Conservation (phyloP, 1,284 basidiomycete genomes). For the Cutaneotrichosporon cutaneum region DNA sequence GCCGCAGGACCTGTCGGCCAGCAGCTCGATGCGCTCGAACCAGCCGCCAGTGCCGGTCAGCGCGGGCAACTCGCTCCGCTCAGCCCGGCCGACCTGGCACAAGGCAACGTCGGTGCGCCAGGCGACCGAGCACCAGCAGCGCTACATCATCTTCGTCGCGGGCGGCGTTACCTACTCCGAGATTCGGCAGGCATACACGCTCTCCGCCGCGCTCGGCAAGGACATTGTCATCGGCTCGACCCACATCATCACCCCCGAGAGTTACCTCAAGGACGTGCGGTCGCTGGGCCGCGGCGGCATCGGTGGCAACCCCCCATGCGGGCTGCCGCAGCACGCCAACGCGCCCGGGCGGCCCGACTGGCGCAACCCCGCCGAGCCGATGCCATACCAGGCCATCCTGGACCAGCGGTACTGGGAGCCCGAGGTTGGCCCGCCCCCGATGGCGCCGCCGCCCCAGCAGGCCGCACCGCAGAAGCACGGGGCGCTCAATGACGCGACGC, state of each 20-base stretch:
- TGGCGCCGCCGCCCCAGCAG: conserved; percentile 37
- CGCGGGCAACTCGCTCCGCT: conserved; percentile 64
- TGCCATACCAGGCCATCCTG: conserved; percentile 61
- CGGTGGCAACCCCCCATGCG: conserved; percentile 67
- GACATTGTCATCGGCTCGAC: conserved; percentile 94
- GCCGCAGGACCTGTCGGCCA: conserved; percentile 59
- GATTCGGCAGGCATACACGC: conserved; percentile 80
- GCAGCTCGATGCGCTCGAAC: conserved; percentile 13
- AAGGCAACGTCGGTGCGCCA: conserved; percentile 53
- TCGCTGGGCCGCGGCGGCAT: conserved; percentile 75
- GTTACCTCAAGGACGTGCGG: conserved; percentile 82
- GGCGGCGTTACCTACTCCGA: conserved; percentile 98
- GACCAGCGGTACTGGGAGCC: conserved; percentile 51
- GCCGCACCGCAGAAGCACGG: conserved; percentile 2
- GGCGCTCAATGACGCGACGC: conserved; percentile 19
- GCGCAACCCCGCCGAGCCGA: conserved; percentile 65
- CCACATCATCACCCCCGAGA: conserved; percentile 76
- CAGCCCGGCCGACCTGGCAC: conserved; percentile 76
- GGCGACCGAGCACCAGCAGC: conserved; percentile 60
- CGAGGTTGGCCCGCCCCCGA: conserved; percentile 49
- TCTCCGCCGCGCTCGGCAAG: conserved; percentile 71
- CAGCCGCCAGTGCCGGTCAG: not conserved
- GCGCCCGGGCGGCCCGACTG: conserved; percentile 54
- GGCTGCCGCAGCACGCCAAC: conserved; percentile 56
- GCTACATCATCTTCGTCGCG: conserved; percentile 87